Base-by-base conservation (phyloP, 2,329 filamentous ascomycete species). In the Cordyceps javanica region DNA sequence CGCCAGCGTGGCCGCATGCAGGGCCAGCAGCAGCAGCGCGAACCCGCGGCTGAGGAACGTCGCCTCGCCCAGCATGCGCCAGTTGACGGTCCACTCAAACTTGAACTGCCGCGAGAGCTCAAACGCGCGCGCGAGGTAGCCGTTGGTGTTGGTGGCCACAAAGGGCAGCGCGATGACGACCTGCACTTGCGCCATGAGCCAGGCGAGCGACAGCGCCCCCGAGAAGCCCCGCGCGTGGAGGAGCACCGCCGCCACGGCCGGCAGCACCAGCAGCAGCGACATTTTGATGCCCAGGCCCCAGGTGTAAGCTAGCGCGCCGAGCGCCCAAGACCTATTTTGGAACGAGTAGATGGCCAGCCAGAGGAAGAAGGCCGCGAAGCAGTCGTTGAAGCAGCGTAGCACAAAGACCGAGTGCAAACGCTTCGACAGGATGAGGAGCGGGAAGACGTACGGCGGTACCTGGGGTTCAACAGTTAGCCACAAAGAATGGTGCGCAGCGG, bases 61-160 rank as follows among this genome's bases (percentile, higher is more conserved):
- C 7, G 89, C 82, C 72, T 97, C 91, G 16, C 89, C 87, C n/a
- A 97, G 74, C 70, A 97, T 97, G 55, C 92, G 86, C 94, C 94
- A 99, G 72, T 99, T 99, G 64, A 99, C 94, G 0, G 94, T 99
- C 94, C 94, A 99, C 73, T 93, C 91, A 78, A 93, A 97, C 66
- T 96, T 80, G 74, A 99, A 99, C 65, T 90, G 85, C 56, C 94
- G 82, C 48, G 89, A 91, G 59, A 99, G 81, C 74, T 99, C 91
- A 69, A 99, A 99, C 0, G 94, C 91, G 62, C 89, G 81, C 48
- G 83, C 82, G 19, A 95, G 69, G 69, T 99, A 99, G 28, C 87
- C 89, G 59, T 73, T 72, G 21, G 85, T 73, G 64, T 91, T 88
- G 41, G 75, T 75, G 10, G 78, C 70, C 23, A 89, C 69, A 73